phyloP scores from a whole-genome alignment of 2,329 filamentous ascomycete genomes.

The Colletotrichum viniferum region DNA sequence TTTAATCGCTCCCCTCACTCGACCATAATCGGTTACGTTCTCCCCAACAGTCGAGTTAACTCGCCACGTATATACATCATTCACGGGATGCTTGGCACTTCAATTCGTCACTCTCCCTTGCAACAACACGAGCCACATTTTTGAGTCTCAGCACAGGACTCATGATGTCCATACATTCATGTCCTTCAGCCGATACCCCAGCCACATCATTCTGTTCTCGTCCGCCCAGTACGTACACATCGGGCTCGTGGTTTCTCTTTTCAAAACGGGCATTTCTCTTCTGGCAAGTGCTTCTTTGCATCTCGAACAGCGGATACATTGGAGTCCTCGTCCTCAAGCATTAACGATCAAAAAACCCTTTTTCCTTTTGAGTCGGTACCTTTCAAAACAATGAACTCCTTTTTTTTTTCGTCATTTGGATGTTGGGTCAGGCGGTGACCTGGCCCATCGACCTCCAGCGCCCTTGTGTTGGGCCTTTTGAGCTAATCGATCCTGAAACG shows the following conservation, averaged over 20 bases:
- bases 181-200: conserved; percentile 20
- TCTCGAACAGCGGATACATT: conserved; percentile 9
- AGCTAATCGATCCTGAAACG: background rate
- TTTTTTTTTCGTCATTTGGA: background rate
- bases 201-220: conserved; percentile 5
- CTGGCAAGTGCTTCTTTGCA: conserved; percentile 8
- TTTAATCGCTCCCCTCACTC: conserved; percentile 25
- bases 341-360: background rate
- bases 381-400: background rate
- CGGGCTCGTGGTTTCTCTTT: conserved; percentile 11
- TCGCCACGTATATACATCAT: conserved; percentile 16
- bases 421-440: background rate
- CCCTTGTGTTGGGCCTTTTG: background rate
- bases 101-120: conserved; percentile 18
- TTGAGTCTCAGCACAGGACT: conserved; percentile 13
- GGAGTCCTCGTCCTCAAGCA: background rate
- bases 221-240: conserved; percentile 19
- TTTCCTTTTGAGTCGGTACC: background rate
- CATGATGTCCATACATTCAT: conserved; percentile 16
- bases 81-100: conserved; percentile 11
- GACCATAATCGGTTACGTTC: conserved; percentile 5
- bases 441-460: background rate
- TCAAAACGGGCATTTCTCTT: conserved; percentile 13
- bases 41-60: conserved; percentile 6
- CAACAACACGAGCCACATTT: conserved; percentile 11